A percentile compares a stretch with the other conserved stretches of the same genome.
phyloP scores from a whole-genome alignment of 2,329 filamentous ascomycete genomes.

The Aspergillus oerlinghausenensis region DNA sequence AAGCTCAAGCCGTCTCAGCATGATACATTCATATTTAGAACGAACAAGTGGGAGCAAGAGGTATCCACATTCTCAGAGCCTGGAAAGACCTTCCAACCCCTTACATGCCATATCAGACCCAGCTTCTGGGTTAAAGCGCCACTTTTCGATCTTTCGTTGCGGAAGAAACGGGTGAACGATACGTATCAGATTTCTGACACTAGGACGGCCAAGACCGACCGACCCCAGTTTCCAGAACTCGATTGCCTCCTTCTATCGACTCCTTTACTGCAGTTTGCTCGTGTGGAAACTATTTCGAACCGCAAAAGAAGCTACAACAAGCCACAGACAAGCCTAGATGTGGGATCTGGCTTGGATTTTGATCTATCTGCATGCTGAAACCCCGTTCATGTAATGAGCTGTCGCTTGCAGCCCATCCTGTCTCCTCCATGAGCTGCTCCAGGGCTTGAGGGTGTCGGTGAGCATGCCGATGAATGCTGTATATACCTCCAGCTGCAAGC shows the following conservation, averaged over 20 bases:
- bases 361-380: neutral
- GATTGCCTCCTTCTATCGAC: slow-evolving; percentile 13
- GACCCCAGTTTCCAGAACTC: slow-evolving; percentile 21
- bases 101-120: neutral
- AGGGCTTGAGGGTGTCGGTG: slow-evolving; percentile 3
- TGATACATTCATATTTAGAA: neutral
- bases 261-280: neutral
- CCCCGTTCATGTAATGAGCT: slow-evolving; percentile 3
- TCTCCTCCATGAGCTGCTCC: neutral
- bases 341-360: neutral
- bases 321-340: neutral
- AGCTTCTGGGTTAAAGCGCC: neutral
- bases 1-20: neutral
- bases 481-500: neutral
- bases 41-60: neutral
- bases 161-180: neutral
- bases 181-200: neutral
- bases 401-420: neutral
- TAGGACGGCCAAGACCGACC: neutral
- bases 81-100: neutral
- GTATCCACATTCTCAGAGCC: neutral
- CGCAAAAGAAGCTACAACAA: neutral
- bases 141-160: neutral
- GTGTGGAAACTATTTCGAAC: neutral
- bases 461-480: neutral